phyloP scores from a whole-genome alignment of 345 rosid species.

The Arabidopsis suecica region DNA sequence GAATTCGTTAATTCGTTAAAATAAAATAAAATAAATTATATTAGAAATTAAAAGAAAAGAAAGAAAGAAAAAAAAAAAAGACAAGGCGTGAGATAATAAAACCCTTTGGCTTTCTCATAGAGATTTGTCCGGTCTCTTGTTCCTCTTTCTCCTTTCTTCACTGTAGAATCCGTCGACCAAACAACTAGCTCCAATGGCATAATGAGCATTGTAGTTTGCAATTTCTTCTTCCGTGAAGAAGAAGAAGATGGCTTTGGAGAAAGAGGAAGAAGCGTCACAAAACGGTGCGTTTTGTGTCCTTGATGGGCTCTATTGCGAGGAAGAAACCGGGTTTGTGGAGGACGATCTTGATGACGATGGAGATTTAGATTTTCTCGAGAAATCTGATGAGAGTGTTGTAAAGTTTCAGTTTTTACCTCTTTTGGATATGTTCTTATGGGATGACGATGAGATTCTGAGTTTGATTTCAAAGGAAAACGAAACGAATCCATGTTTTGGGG shows the following conservation, averaged over 20 bases:
- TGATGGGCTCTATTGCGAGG: constrained; percentile 76
- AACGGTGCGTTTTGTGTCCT: constrained; percentile 48
- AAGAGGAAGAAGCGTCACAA: constrained; percentile 47
- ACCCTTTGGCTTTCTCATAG: constrained; percentile 53
- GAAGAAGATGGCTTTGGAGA: constrained; percentile 61
- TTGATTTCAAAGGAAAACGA: constrained; percentile 68
- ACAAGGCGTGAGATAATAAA: constrained; percentile 66
- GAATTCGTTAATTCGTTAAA: not conserved
- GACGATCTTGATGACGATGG: constrained; percentile 39
- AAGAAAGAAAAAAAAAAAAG: constrained; percentile 25
- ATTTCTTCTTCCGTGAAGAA: constrained; percentile 63
- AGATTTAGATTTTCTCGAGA: constrained; percentile 38
- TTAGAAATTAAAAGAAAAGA: not conserved
- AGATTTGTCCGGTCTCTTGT: constrained; percentile 38
- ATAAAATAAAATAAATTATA: not conserved
- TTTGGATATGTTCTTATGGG: constrained; percentile 59
- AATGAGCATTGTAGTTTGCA: constrained; percentile 57
- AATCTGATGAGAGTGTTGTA: constrained; percentile 34
- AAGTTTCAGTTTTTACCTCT: constrained; percentile 57
- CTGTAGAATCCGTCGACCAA: constrained; percentile 18
- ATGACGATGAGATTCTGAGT: constrained; percentile 58
- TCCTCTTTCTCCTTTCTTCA: constrained; percentile 30
- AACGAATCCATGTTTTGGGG: constrained; percentile 44
- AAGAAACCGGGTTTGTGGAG: constrained; percentile 50
- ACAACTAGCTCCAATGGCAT: constrained; percentile 43